phyloP scores from a whole-genome alignment of 2,329 filamentous ascomycete species.

The Moelleriella libera region DNA sequence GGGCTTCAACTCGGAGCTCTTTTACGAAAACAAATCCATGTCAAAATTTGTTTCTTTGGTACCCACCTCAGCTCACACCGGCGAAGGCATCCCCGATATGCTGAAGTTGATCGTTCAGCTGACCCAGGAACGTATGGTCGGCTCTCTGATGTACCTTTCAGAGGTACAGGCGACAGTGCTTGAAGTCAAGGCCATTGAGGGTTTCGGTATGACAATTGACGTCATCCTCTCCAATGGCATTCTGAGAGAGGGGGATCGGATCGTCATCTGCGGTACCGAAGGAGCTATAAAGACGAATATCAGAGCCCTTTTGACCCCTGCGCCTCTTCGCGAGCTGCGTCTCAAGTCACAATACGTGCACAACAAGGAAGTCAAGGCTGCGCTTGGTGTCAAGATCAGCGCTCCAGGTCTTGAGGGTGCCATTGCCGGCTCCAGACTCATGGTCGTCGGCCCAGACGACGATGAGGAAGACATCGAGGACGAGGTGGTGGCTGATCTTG shows the following conservation, averaged over 20 bases:
- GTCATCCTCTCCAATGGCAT: constrained; percentile 95
- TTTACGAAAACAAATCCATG: constrained; percentile 97
- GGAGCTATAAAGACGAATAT: constrained; percentile 93
- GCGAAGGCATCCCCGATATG: constrained; percentile 98
- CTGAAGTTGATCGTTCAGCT: constrained; percentile 85
- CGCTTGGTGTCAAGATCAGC: constrained; percentile 96
- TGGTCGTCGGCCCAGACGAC: constrained; percentile 88
- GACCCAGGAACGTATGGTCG: constrained; percentile 95
- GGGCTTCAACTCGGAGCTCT: constrained; percentile 94
- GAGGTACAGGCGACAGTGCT: constrained; percentile 96
- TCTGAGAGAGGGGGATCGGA: constrained; percentile 81
- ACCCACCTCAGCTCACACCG: constrained; percentile 95
- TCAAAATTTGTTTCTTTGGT: constrained; percentile 88
- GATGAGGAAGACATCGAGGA: constrained; percentile 95
- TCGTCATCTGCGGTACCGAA: constrained; percentile 93
- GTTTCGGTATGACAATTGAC: constrained; percentile 96
- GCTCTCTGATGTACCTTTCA: constrained; percentile 92
- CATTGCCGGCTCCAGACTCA: constrained; percentile 86
- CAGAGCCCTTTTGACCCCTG: constrained; percentile 82
- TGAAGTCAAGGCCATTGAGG: constrained; percentile 98
- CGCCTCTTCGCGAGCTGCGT: constrained; percentile 83
- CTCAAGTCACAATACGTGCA: constrained; percentile 95
- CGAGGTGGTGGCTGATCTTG: constrained; percentile 90
- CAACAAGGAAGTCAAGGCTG: constrained; percentile 98
- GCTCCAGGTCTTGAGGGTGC: constrained; percentile 91